Conservation (phyloP, 805 yeast genomes). For the Alloascoidea hylecoeti region DNA sequence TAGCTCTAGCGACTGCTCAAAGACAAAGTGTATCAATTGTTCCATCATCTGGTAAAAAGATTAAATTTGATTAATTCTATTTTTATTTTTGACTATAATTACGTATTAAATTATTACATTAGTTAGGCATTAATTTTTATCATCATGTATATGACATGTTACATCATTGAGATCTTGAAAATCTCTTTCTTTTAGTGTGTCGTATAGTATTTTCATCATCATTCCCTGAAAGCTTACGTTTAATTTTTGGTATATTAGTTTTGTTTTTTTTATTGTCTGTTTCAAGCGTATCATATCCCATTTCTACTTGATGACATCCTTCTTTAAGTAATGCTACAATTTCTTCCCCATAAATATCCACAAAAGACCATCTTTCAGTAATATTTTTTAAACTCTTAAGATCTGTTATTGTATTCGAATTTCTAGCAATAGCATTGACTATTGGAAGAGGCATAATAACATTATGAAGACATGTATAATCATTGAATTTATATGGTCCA, state of each 20-base stretch:
- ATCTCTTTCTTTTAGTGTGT: background rate
- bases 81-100: background rate
- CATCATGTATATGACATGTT: no score
- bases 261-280: background rate
- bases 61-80: slow-evolving; percentile 38
- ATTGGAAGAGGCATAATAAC: background rate
- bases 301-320: background rate
- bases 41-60: slow-evolving; percentile 80
- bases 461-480: no score
- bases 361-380: background rate
- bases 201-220: background rate
- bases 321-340: background rate
- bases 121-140: no score
- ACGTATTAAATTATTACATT: no score
- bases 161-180: no score
- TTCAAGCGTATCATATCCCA: background rate
- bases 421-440: background rate
- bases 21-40: slow-evolving; percentile 85
- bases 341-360: background rate
- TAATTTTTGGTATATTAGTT: background rate
- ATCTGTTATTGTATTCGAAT: background rate
- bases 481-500: no score
- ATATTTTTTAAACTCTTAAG: background rate
- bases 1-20: slow-evolving; percentile 78
- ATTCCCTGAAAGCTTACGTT: no score